Evolutionary conservation across 208 protist species (phyloP), one percentile per base, ranked within the genome.

Genomic region (Crithidia thermophila): DNA sequence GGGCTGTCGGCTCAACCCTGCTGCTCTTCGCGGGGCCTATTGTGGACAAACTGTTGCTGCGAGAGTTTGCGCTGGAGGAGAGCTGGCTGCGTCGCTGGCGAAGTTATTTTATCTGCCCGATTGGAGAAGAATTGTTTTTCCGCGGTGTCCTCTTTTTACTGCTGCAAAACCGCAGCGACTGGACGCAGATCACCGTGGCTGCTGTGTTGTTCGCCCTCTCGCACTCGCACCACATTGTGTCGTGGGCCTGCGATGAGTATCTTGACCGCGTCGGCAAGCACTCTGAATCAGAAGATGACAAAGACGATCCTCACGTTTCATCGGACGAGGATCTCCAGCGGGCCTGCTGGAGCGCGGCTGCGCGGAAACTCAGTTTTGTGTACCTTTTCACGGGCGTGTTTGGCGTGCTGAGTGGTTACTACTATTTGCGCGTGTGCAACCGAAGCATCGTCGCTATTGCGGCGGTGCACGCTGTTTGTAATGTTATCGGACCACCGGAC

Each of bases 101-200:
- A 9, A 75, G 86, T 53, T 45, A 85, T 36, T 20, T 94, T 5
- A 33, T 94, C 3, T 85, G 81, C 36, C 88, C 88, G 8, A 53
- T 90, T 20, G 85, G 84, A 1, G 86, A 95, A 53, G 86, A 95
- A 58, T 23, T 90, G 0, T 90, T 95, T 46, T 95, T 88, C 62
- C 77, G 90, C 10, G 90, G 77, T 11, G 65, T 91, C 9, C 74
- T 93, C 21, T 77, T 92, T 23, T 33, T 83, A 0, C 33, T 91
- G 3, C 42, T 95, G 27, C 40, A 62, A 4, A 18, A n/a, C 2
- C 74, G 80, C 11, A 66, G 69, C 20, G 30, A 39, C n/a, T 25
- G 16, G 20, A 47, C 23, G 14, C 71, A 76, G 11, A 78, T 95
- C 14, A 0, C 46, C 14, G 58, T 88, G 0, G 81, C 82, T 5